Conservation (phyloP, 352 stramenopile genomes). For the Blastocystis sp. region DNA sequence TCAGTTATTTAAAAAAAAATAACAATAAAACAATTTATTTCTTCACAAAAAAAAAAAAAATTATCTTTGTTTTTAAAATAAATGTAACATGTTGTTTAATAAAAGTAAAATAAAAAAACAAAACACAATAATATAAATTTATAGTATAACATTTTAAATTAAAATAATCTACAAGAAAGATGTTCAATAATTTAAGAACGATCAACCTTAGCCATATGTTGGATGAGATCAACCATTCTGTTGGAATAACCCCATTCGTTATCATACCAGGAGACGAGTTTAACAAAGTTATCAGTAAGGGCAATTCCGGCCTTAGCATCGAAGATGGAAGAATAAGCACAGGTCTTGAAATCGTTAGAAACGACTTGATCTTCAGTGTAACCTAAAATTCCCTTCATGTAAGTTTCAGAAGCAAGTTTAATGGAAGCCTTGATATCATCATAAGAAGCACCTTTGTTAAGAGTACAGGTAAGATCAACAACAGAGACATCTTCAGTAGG, state of each 20-base stretch:
- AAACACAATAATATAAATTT: no score
- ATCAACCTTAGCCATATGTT: conserved; percentile 57
- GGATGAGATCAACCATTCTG: conserved; percentile 84
- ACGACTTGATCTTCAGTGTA: conserved; percentile 90
- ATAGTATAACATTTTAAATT: no score
- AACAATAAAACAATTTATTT: no score
- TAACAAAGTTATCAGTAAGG: conserved; percentile 89
- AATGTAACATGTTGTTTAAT: no score
- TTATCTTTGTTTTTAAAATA: no score
- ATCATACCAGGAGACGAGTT: conserved; percentile 97
- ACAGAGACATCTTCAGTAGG: conserved; percentile 65
- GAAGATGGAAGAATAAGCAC: conserved; percentile 86
- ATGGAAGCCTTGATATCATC: conserved; percentile 87
- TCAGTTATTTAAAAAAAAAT: no score
- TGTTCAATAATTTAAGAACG: conserved; percentile 28
- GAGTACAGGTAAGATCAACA: conserved; percentile 60
- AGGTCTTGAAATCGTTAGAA: conserved; percentile 82
- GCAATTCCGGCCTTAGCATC: conserved; percentile 84
- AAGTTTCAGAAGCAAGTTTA: conserved; percentile 71
- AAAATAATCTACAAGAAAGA: conserved; percentile 4
- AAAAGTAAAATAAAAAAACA: no score
- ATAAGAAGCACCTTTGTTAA: conserved; percentile 72
- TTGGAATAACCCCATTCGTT: conserved; percentile 95
- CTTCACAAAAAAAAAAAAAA: no score
- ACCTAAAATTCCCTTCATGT: conserved; percentile 83